Percentiles rank a stretch among this genome's conserved stretches.
Evolutionary conservation across 2,329 filamentous ascomycete genomes (phyloP).

Genomic region (Aspergillus ustus): DNA sequence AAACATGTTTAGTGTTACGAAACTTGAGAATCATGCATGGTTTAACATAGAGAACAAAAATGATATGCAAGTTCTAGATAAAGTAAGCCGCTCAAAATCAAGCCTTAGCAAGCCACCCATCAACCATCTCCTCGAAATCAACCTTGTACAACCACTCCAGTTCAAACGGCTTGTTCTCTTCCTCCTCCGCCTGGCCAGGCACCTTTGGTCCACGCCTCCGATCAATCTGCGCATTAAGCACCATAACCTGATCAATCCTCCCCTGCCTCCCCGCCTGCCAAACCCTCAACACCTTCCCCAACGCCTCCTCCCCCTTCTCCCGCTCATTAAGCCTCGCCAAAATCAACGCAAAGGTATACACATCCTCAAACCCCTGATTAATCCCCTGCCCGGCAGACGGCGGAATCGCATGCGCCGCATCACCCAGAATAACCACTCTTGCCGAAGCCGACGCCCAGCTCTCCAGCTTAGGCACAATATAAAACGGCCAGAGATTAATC

Average conservation of each 20-base stretch:
- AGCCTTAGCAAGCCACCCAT: neutral
- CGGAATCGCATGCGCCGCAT: slow-evolving; percentile 67
- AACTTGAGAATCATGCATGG: too few species aligned
- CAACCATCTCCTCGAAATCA: neutral
- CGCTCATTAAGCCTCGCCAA: neutral
- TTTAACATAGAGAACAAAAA: too few species aligned
- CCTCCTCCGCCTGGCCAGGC: neutral
- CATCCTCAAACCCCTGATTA: slow-evolving; percentile 62
- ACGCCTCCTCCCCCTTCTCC: slow-evolving; percentile 3
- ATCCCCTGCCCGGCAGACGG: slow-evolving; percentile 65
- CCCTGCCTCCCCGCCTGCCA: slow-evolving; percentile 58
- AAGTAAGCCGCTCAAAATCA: neutral
- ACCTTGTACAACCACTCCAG: neutral
- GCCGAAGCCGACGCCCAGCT: slow-evolving; percentile 47
- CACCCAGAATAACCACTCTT: slow-evolving; percentile 58
- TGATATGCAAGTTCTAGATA: too few species aligned
- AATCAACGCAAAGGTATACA: slow-evolving; percentile 46
- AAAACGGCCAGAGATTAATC: slow-evolving; percentile 58
- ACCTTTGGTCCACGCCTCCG: too few species aligned
- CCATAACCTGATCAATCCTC: slow-evolving; percentile 53
- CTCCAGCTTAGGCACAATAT: slow-evolving; percentile 53
- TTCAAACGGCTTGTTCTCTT: neutral
- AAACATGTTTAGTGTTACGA: too few species aligned
- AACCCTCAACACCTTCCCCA: slow-evolving; percentile 37
- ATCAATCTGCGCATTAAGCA: slow-evolving; percentile 43